Evolutionary conservation across 2,329 filamentous ascomycete species (phyloP), one percentile per base, ranked within the genome.

Genomic region (Fusarium sp.): DNA sequence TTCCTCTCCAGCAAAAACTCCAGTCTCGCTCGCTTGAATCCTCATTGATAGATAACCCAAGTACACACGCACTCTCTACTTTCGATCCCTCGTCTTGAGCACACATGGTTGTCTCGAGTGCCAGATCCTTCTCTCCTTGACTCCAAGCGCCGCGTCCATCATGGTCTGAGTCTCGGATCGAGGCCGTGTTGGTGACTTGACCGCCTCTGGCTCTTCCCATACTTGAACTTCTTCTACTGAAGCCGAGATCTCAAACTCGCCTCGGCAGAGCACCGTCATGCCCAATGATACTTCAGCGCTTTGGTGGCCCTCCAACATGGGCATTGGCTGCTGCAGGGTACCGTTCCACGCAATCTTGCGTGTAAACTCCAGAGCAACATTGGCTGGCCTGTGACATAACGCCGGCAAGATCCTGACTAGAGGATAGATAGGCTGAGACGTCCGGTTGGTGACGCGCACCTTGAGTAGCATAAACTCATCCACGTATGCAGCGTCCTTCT

Each of bases 281-380:
- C 93, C 93, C 5, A 97, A 83, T 2, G 88, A 86, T 24, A 94
- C 86, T 69, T 92, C 88, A 0, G 87, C 86, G n/a, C 83, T 89
- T 52, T 88, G 85, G 6, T 90, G 88, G 0, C 91, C 89, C 7
- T 83, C 82, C 2, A 98, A 80, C 8, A 89, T 80, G 0, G 93
- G 91, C 0, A 98, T 84, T 2, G 90, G 87, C 78, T 92, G 92
- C 83, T 98, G 95, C 67, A 98, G 83, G 33, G 93, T 92, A 2
- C 95, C 95, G 74, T 95, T 96, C 92, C 94, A 97, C 2, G 92
- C 92, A 64, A 98, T 88, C 73, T 95, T 94, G 79, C 94, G 92
- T 48, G 93, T 93, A 65, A 96, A 90, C 80, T 98, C 95, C 18
- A 97, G 89, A 3, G 94, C 93, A 16, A 94, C 87, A 69, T 91